A percentile compares a stretch with the other conserved stretches of the same genome.
phyloP scores from a whole-genome alignment of 768 basidiomycete genomes.

The Sarcodon sp. region DNA sequence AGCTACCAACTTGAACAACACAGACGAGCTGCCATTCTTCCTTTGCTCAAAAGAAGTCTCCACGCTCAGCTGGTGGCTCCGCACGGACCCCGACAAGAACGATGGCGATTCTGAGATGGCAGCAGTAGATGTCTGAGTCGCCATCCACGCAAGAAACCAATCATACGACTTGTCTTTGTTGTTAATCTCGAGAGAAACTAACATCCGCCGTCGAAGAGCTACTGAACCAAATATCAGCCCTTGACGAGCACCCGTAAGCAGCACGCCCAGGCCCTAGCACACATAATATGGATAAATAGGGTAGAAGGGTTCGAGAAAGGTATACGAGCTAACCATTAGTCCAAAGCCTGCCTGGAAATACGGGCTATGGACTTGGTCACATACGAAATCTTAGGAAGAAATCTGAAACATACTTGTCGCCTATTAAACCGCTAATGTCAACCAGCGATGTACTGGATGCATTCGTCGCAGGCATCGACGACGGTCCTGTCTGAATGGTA shows the following conservation, averaged over 20 bases:
- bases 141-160: constrained; percentile 97
- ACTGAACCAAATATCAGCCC: constrained; percentile 55
- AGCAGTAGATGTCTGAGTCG: constrained; percentile 42
- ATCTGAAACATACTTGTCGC: constrained; percentile 49
- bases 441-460: constrained; percentile 9
- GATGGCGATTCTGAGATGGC: constrained; percentile 12
- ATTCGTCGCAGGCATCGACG: too few relatives aligned
- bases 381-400: not conserved
- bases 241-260: constrained; percentile 62
- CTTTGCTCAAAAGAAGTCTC: constrained; percentile 84
- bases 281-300: not conserved
- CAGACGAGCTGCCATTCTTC: constrained; percentile 84
- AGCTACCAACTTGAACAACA: constrained; percentile 86
- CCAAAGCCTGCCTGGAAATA: constrained; percentile 98
- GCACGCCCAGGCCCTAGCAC: constrained; percentile 79
- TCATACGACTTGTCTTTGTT: constrained; percentile 92
- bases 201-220: constrained; percentile 76
- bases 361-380: constrained; percentile 39
- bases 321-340: constrained; percentile 57
- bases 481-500: too few relatives aligned
- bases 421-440: constrained; percentile 19
- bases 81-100: constrained; percentile 13
- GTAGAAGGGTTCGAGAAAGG: not conserved
- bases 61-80: constrained; percentile 89
- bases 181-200: constrained; percentile 92